A percentile compares a stretch with the other conserved stretches of the same genome.
Evolutionary conservation across 768 basidiomycete genomes (phyloP).

Genomic region (Lactarius quietus): DNA sequence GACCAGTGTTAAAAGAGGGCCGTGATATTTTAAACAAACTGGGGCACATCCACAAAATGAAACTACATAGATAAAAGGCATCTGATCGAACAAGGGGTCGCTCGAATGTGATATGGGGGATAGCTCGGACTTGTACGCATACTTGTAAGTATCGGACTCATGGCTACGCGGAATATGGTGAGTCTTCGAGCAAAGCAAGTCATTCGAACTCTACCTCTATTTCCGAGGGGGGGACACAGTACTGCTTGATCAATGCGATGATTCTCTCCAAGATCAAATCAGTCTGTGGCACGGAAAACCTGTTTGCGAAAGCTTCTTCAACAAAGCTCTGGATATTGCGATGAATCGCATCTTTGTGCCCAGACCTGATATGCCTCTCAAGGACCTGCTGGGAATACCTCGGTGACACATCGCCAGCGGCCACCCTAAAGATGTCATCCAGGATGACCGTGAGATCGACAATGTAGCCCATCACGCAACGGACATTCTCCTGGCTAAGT

Average conservation of each 20-base stretch:
- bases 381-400: neutral
- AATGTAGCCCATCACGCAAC: slow-evolving; percentile 14
- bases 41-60: too few species aligned
- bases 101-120: too few species aligned
- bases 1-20: too few species aligned
- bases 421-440: neutral
- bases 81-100: too few species aligned
- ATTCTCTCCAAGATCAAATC: slow-evolving; percentile 15
- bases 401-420: neutral
- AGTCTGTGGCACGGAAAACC: neutral
- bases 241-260: slow-evolving; percentile 10
- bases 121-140: too few species aligned
- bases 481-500: slow-evolving; percentile 10
- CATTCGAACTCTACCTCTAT: neutral
- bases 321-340: slow-evolving; percentile 1
- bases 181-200: too few species aligned
- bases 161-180: too few species aligned
- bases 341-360: neutral
- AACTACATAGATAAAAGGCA: too few species aligned
- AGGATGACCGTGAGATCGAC: slow-evolving; percentile 12
- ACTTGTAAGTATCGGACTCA: too few species aligned
- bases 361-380: neutral
- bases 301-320: neutral
- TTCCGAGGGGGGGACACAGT: neutral
- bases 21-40: too few species aligned